Conservation (phyloP, 2,329 filamentous ascomycete species). For the Fusarium mexicanum region DNA sequence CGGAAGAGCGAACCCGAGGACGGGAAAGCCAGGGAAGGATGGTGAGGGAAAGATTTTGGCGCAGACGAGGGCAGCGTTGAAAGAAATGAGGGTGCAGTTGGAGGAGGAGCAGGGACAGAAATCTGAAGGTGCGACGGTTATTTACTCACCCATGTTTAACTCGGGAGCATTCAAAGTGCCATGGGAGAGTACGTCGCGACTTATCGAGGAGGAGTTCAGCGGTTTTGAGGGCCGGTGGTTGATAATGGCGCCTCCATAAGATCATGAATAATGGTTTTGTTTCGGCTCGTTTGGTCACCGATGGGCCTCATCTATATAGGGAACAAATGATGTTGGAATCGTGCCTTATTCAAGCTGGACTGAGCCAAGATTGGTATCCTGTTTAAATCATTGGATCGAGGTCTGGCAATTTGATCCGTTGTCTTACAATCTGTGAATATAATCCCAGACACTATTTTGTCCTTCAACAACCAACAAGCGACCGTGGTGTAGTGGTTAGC, state of each 20-base stretch:
- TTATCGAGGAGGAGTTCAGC: constrained; percentile 28
- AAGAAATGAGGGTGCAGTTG: constrained; percentile 16
- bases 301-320: background rate
- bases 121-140: background rate
- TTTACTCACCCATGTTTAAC: constrained; percentile 39
- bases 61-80: constrained; percentile 27
- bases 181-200: constrained; percentile 16
- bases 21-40: constrained; percentile 30
- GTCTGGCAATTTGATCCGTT: accelerated
- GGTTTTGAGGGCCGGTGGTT: constrained; percentile 27
- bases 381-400: background rate
- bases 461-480: background rate
- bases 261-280: background rate
- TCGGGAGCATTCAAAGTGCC: constrained; percentile 31
- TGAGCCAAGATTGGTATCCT: accelerated
- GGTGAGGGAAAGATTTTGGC: constrained; percentile 9
- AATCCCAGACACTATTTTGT: accelerated
- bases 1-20: constrained; percentile 18
- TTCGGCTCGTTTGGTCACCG: background rate
- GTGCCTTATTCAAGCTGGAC: accelerated
- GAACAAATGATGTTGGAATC: accelerated
- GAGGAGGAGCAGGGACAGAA: background rate
- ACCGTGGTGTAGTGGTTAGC: constrained; percentile 30
- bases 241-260: constrained; percentile 30
- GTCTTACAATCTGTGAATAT: accelerated